Percentiles rank a stretch among this genome's conserved stretches.
These are phyloP conservation scores for Polyporus arcularius DNA, from an alignment of 768 basidiomycete genomes.

Conservation along the genomic window DNA sequence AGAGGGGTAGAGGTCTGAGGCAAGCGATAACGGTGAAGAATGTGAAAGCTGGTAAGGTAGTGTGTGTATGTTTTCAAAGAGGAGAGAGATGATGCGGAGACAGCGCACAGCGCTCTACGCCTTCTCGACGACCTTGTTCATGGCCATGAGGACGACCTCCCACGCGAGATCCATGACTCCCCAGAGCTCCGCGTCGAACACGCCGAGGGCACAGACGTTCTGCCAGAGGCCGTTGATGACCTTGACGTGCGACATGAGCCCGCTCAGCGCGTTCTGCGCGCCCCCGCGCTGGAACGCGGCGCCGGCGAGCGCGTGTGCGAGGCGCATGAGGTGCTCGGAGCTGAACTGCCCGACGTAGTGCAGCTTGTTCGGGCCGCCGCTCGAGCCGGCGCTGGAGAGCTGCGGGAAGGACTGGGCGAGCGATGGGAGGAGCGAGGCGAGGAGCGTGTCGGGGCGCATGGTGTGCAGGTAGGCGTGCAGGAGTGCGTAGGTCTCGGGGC, in stretches of 20 bases:
- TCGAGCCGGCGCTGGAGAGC: slow-evolving; percentile 10
- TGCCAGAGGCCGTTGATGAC: slow-evolving; percentile 51
- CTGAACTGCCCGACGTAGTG: slow-evolving; percentile 29
- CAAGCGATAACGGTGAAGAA: neutral
- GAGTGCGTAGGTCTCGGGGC: slow-evolving; percentile 58
- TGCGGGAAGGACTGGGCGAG: slow-evolving; percentile 25
- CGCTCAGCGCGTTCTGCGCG: slow-evolving; percentile 28
- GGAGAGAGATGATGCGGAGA: neutral
- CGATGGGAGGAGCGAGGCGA: slow-evolving; percentile 47
- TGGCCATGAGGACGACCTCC: slow-evolving; percentile 46
- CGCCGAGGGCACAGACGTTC: slow-evolving; percentile 50
- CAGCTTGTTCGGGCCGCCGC: slow-evolving; percentile 13
- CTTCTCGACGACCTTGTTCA: slow-evolving; percentile 32
- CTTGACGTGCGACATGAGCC: slow-evolving; percentile 38
- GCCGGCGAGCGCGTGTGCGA: slow-evolving; percentile 29
- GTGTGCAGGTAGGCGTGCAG: slow-evolving; percentile 71
- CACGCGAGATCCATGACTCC: slow-evolving; percentile 50
- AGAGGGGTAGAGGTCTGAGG: neutral
- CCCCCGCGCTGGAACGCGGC: slow-evolving; percentile 25
- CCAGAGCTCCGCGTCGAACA: slow-evolving; percentile 50
- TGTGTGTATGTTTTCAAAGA: neutral
- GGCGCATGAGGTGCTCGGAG: slow-evolving; percentile 24
- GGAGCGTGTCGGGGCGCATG: slow-evolving; percentile 50
- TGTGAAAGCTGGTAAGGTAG: neutral
- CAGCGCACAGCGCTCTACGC: slow-evolving; percentile 10